Percentiles rank a stretch among this genome's conserved stretches.
These are phyloP conservation scores for Phallus indusiatus DNA, from an alignment of 768 basidiomycete genomes.

Conservation along the genomic window DNA sequence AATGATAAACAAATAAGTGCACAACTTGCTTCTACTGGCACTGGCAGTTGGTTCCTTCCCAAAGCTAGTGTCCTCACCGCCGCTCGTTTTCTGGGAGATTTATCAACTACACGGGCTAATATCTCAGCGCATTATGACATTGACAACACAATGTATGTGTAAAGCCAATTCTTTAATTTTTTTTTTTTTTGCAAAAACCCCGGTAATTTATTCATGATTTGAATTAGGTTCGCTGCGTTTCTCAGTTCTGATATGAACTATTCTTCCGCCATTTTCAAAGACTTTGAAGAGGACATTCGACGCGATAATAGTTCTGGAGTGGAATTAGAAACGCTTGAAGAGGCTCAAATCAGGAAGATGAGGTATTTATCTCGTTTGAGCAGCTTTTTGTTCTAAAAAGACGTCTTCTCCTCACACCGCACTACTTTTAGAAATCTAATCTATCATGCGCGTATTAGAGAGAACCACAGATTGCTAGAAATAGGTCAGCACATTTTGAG, in stretches of 20 bases:
- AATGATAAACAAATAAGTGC: slow-evolving; percentile 14
- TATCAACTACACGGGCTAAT: slow-evolving; percentile 57
- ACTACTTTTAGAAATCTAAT: slow-evolving; percentile 38
- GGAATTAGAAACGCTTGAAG: slow-evolving; percentile 24
- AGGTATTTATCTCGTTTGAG: no score
- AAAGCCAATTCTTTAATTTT: not conserved
- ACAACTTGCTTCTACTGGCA: slow-evolving; percentile 18
- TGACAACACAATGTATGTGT: slow-evolving; percentile 76
- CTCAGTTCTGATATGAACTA: slow-evolving; percentile 91
- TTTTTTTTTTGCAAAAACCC: no score
- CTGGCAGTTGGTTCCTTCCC: slow-evolving; percentile 21
- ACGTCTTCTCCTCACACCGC: no score
- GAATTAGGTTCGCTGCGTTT: slow-evolving; percentile 44
- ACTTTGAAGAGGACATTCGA: slow-evolving; percentile 34
- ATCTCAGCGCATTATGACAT: slow-evolving; percentile 86
- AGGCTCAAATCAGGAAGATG: slow-evolving; percentile 53
- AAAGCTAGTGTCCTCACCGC: slow-evolving; percentile 33
- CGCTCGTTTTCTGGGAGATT: slow-evolving; percentile 53
- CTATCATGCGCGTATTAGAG: slow-evolving; percentile 49
- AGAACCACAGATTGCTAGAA: slow-evolving; percentile 52
- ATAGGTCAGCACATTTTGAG: slow-evolving; percentile 48
- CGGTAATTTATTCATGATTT: not conserved
- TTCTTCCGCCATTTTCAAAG: slow-evolving; percentile 77
- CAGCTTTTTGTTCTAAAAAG: no score
- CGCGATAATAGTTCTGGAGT: not conserved